A percentile compares a stretch with the other conserved stretches of the same genome.
Evolutionary conservation across 768 basidiomycete genomes (phyloP).

Genomic region (Coprinopsis strossmayeri): DNA sequence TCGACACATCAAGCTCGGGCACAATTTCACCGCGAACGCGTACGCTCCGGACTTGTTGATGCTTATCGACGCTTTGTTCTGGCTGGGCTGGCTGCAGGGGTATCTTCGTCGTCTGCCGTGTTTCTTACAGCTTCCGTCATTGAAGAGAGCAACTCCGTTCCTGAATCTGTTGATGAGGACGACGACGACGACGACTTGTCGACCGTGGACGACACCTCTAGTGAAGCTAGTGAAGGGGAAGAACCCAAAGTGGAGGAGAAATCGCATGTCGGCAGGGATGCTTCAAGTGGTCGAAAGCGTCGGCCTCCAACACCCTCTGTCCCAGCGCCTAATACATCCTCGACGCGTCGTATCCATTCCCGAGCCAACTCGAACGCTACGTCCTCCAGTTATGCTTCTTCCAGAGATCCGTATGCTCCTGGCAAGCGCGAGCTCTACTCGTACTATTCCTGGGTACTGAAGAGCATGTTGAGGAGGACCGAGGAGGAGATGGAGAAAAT

Average conservation of each 20-base stretch:
- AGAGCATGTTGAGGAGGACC: slow-evolving; percentile 6
- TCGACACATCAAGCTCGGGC: slow-evolving; percentile 4
- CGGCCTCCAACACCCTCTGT: background rate
- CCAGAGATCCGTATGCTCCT: background rate
- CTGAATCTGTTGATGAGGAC: background rate
- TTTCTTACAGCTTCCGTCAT: background rate
- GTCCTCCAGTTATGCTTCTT: background rate
- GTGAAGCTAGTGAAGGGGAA: background rate
- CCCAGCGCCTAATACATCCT: too few relatives aligned
- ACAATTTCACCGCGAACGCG: background rate
- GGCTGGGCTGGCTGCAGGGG: slow-evolving; percentile 1
- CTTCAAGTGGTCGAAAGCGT: background rate
- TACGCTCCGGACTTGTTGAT: slow-evolving; percentile 1
- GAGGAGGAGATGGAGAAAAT: slow-evolving; percentile 6
- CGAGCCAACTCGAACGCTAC: background rate
- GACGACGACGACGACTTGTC: background rate
- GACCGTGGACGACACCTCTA: background rate
- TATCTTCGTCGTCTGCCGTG: background rate
- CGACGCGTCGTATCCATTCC: background rate
- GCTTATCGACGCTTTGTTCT: slow-evolving; percentile 7
- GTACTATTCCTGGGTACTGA: slow-evolving; percentile 7
- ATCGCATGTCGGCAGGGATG: background rate
- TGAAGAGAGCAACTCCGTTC: background rate
- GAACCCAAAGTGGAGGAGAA: background rate
- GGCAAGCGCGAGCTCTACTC: background rate